Conservation (phyloP, 106 monocot genomes). For the Dendrobium huoshanense region DNA sequence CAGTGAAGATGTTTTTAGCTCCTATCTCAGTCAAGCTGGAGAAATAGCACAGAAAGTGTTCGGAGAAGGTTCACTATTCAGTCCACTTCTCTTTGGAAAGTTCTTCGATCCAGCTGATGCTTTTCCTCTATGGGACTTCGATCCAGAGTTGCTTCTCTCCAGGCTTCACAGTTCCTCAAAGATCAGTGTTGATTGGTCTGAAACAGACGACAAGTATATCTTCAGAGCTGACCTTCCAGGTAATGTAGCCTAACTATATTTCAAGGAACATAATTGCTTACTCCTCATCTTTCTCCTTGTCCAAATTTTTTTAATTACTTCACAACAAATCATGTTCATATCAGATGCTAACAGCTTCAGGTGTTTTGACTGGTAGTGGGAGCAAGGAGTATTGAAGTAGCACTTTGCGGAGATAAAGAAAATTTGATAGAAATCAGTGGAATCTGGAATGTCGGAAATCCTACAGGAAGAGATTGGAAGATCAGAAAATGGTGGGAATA, state of each 20-base stretch:
- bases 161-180: constrained; percentile 23
- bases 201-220: constrained; percentile 43
- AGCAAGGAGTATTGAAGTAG: constrained; percentile 46
- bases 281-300: neutral
- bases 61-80: constrained; percentile 72
- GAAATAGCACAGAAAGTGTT: constrained; percentile 41
- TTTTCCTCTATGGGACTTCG: constrained; percentile 98
- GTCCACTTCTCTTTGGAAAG: constrained; percentile 77
- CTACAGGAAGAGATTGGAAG: constrained; percentile 55
- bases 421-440: constrained; percentile 77
- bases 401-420: constrained; percentile 35
- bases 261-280: neutral
- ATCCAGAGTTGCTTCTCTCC: constrained; percentile 43
- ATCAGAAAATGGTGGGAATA: constrained; percentile 75
- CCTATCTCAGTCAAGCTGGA: constrained; percentile 29
- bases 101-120: constrained; percentile 96
- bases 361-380: constrained; percentile 5
- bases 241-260: neutral
- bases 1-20: constrained; percentile 48
- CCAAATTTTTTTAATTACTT: neutral
- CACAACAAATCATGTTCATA: too few relatives aligned
- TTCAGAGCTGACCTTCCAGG: constrained; percentile 70
- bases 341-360: neutral
- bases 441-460: constrained; percentile 32
- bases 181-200: constrained; percentile 50